phyloP scores from a whole-genome alignment of 495 filamentous ascomycete species.

The Xylaria cubensis region DNA sequence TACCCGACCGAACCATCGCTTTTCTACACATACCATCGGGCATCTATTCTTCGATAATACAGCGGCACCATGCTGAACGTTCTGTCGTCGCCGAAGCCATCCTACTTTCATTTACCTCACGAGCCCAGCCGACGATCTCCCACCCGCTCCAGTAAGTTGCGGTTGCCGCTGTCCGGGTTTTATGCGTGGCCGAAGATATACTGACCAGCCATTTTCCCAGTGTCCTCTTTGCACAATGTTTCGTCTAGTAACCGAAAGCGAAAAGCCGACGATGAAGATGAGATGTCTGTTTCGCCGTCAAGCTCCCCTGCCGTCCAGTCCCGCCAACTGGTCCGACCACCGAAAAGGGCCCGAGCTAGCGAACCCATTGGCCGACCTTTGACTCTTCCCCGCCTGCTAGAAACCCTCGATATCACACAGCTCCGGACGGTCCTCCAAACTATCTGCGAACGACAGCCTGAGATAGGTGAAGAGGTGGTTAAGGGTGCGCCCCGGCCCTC shows the following conservation, averaged over 20 bases:
- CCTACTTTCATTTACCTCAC: constrained; percentile 80
- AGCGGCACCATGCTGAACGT: constrained; percentile 55
- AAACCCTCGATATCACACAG: constrained; percentile 85
- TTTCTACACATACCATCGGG: neutral
- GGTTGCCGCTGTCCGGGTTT: neutral
- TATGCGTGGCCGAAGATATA: constrained; percentile 3
- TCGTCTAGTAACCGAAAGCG: constrained; percentile 72
- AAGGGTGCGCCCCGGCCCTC: constrained; percentile 83
- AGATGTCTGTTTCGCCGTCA: constrained; percentile 86
- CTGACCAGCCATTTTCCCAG: constrained; percentile 45
- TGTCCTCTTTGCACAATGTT: constrained; percentile 60
- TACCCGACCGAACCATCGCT: neutral
- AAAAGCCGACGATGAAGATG: constrained; percentile 88
- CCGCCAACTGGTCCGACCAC: constrained; percentile 66
- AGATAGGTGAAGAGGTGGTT: constrained; percentile 81
- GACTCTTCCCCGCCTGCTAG: constrained; percentile 79
- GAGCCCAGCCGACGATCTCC: constrained; percentile 73
- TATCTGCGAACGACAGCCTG: constrained; percentile 88
- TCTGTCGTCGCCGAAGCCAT: constrained; percentile 61
- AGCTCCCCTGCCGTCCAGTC: constrained; percentile 76
- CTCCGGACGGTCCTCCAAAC: constrained; percentile 81
- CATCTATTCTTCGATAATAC: constrained; percentile 14
- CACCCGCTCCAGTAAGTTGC: constrained; percentile 68
- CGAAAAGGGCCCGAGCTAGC: constrained; percentile 64
- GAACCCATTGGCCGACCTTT: constrained; percentile 82